These are phyloP conservation scores for Trifolium fragiferum DNA, from an alignment of 306 rosid species.

Conservation along the genomic window DNA sequence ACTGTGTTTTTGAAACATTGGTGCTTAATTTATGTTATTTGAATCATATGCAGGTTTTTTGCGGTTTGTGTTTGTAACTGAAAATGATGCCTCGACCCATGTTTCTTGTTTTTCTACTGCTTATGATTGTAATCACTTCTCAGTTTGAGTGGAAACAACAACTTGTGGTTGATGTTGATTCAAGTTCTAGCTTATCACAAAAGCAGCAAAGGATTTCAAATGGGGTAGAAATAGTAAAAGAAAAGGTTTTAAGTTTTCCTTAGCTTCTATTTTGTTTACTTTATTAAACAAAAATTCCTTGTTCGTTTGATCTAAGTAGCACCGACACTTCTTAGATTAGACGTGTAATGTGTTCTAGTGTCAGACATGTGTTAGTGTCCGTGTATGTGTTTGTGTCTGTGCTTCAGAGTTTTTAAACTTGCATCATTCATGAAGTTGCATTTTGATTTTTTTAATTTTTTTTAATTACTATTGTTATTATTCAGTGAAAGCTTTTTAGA, in stretches of 20 bases:
- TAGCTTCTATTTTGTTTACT: background rate
- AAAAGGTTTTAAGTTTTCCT: slow-evolving; percentile 61
- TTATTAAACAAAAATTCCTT: background rate
- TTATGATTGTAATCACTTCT: slow-evolving; percentile 75
- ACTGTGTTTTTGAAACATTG: slow-evolving; percentile 12
- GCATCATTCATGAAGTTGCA: too few species aligned
- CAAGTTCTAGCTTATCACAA: slow-evolving; percentile 53
- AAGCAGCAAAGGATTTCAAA: slow-evolving; percentile 64
- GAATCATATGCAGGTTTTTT: slow-evolving; percentile 49
- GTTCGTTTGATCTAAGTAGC: background rate
- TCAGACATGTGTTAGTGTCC: too few species aligned
- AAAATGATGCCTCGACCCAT: slow-evolving; percentile 70
- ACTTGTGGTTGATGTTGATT: slow-evolving; percentile 62
- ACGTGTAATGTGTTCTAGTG: too few species aligned
- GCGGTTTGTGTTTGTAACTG: slow-evolving; percentile 39
- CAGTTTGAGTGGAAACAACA: slow-evolving; percentile 89
- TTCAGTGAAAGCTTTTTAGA: background rate
- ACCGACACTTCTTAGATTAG: too few species aligned
- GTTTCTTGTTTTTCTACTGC: slow-evolving; percentile 69
- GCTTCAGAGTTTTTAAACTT: too few species aligned
- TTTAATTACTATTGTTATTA: background rate
- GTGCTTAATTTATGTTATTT: slow-evolving; percentile 29
- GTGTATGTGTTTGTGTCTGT: too few species aligned
- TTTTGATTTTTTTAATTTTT: background rate
- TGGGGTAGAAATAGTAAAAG: slow-evolving; percentile 71